Base-by-base conservation (phyloP, 257 asterid species). In the Penstemon newberryi region DNA sequence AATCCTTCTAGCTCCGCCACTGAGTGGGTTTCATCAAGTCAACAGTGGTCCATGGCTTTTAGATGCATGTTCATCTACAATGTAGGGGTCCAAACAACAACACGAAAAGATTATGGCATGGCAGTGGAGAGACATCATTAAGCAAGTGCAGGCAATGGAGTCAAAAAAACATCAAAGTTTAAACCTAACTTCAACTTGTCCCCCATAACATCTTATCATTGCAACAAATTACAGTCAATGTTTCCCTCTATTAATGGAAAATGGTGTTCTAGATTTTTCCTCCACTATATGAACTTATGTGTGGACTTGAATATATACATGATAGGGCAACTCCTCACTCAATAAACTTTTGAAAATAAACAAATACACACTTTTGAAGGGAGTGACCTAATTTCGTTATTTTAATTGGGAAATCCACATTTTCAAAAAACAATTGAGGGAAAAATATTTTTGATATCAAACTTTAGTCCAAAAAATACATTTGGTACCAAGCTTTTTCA, bases 251-350 rank as follows among this genome's bases (percentile, higher is more conserved):
- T 49, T 49, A 49, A 3, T 18, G 59, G 59, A 18, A 15, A 55
- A 57, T 9, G 59, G 47, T 37, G 10, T 63, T 63, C 63, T 46
- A 55, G 47, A 12, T 18, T 15, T 55, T 63, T 13, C 66, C 38
- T 41, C 67, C 73, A 53, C 73, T 39, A 53, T 19, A 38, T 63
- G 43, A 41, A 54, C 15, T 50, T 51, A 19, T 40, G 45, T 33
- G 70, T 52, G 80, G 67, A 75, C 58, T 50, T 66, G 66, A 70
- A 39, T 4, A 71, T 46, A 25, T 15, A 15, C 18, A 15, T 25
- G 33, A 25, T 25, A 2, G 33, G 33, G 33, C 1, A 25, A 25
- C 2, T 25, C 33, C 1, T 25, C 33, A 25, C 33, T 25, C 33
- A 25, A 25, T 25, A 25, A 25, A 25, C 33, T 25, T 25, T 45